Base-by-base conservation (phyloP, 306 rosid species). In the Vigna nakashimae region DNA sequence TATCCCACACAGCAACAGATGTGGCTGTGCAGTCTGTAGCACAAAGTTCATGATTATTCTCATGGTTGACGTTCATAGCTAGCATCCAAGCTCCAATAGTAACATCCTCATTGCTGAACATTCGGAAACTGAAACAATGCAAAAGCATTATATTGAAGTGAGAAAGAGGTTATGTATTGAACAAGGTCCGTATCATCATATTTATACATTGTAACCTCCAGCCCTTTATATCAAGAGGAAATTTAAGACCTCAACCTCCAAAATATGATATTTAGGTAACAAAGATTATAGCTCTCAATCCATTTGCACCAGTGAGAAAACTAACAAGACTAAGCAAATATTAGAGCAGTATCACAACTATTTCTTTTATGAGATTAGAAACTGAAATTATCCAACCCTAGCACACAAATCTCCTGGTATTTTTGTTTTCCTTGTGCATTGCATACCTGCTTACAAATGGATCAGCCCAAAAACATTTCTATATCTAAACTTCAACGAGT, bases 21-120 rank as follows among this genome's bases (percentile, higher is more conserved):
- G 94, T 77, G 14, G 92, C 50, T 5, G 98, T 88, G 80, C 99
- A 96, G 5, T 78, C 86, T 49, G 85, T 36, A 52, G 84, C 82
- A 79, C 99, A 96, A 26, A 96, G 82, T 69, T 90, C 91, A 53
- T 87, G 88, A 78, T 86, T 80, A 73, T 93, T 90, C 88, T 96
- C 99, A 69, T 96, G 96, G 42, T 91, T 85, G 82, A 96, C 99
- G 84, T 96, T 96, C 99, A 96, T 96, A 56, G 99, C 97, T 15
- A 92, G 98, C 99, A 96, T 96, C 99, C 97, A 96, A 53, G 97
- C 94, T 64, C 98, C 99, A 80, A 96, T 90, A 18, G 99, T 96
- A 55, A 96, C 99, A 84, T 96, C 99, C 84, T 96, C 99, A 73
- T 96, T 96, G 90, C 94, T 96, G 81, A 96, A 92, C 98, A 96